Evolutionary conservation across 331 rosid genomes (phyloP), one percentile per base, ranked within the genome.

Genomic region (Phaseolus coccineus): DNA sequence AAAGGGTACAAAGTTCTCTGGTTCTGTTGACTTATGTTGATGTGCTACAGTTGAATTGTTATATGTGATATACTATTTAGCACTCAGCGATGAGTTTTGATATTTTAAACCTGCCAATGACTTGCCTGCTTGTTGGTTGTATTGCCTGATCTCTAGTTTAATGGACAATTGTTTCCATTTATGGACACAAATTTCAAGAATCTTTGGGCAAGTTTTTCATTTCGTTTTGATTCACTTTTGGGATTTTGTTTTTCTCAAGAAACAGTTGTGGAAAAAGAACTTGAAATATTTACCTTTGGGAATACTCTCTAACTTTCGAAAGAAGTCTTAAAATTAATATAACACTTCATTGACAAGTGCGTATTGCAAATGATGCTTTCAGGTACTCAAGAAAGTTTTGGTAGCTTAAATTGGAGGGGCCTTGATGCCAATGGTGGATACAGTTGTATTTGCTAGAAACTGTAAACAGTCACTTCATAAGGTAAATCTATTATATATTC

Each of bases 391-490:
- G 28, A 66, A 74, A 70, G 68, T 24, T 70, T 56, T 74, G 73
- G 50, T 57, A 33, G 51, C 75, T 75, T 62, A 66, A 58, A 22
- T 51, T 39, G n/a, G 51, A 77, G 76, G 76, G 16, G 51, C 51
- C 80, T 82, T 78, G 46, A 40, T 70, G 73, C 80, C 80, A 55
- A 85, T 74, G 69, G 74, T 85, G 84, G 86, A 79, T 68, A 57
- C 74, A 30, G n/a, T 74, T 75, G 56, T 78, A 51, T 69, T 28
- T 69, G 8, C 55, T 19, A 56, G 80, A 78, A 71, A 69, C 76
- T 27, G n/a, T 62, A 47, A 65, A 24, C 70, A 3, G 77, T 78
- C 27, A n/a, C 83, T 66, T 78, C 73, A 67, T 67, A 50, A 78
- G 83, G 86, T 83, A 83, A 12, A 66, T 55, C 63, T 77, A 33